These are phyloP conservation scores for Hysterium pulicare DNA, from an alignment of 2,329 filamentous ascomycete species.

Conservation along the genomic window DNA sequence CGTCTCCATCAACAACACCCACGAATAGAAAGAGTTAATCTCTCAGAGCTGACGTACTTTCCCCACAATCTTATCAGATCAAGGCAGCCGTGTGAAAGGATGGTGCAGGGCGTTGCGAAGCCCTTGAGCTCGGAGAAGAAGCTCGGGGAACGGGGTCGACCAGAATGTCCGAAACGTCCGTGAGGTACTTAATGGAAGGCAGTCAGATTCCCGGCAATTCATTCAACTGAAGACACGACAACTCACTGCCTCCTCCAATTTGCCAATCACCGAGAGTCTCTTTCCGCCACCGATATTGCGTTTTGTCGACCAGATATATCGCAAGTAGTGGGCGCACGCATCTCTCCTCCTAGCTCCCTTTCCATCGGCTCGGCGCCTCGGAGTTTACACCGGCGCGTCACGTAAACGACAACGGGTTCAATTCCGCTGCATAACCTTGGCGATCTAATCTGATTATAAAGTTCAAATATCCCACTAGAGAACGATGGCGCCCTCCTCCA, in stretches of 20 bases:
- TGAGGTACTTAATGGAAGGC: not conserved
- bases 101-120: not conserved
- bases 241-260: no score
- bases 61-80: not conserved
- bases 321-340: no score
- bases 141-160: not conserved
- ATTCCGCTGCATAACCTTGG: constrained; percentile 29
- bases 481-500: constrained; percentile 19
- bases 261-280: no score
- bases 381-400: not conserved
- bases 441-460: constrained; percentile 36
- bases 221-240: no score
- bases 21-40: no score
- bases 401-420: not conserved
- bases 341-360: no score
- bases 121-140: not conserved
- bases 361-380: no score
- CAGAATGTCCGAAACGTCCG: not conserved
- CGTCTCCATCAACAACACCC: no score
- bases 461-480: constrained; percentile 4
- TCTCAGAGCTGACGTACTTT: not conserved
- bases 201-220: not conserved
- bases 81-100: not conserved
- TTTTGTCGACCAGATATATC: no score
- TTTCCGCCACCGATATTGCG: no score